These are phyloP conservation scores for Penicillium maclennaniae DNA, from an alignment of 495 filamentous ascomycete species.

Conservation along the genomic window DNA sequence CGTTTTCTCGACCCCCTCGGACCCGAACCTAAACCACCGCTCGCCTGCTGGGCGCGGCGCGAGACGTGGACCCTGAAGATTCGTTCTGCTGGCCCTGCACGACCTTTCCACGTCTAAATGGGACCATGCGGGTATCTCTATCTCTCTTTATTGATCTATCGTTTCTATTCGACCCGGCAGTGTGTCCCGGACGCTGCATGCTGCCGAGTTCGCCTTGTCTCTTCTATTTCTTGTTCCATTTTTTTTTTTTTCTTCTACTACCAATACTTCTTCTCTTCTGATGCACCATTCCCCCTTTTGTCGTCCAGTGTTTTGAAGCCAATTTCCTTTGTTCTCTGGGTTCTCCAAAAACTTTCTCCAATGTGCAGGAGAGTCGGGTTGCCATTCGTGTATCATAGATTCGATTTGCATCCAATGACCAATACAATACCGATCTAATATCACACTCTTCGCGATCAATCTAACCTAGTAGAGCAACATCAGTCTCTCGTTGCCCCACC, in stretches of 20 bases:
- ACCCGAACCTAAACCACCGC: constrained; percentile 13
- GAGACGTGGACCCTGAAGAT: constrained; percentile 19
- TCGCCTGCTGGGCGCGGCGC: constrained; percentile 18
- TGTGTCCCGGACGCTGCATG: constrained; percentile 13
- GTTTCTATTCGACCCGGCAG: constrained; percentile 15
- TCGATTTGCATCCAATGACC: constrained; percentile 30
- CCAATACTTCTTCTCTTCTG: constrained; percentile 12
- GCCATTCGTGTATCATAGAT: constrained; percentile 37
- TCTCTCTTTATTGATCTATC: constrained; percentile 23
- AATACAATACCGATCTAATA: constrained; percentile 26
- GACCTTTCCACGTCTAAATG: constrained; percentile 15
- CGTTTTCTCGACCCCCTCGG: constrained; percentile 17
- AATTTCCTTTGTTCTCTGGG: constrained; percentile 32
- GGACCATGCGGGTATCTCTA: constrained; percentile 6
- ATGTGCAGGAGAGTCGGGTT: constrained; percentile 22
- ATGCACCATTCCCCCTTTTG: constrained; percentile 24
- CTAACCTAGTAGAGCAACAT: too few species aligned
- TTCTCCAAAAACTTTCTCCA: constrained; percentile 22
- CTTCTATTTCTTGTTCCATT: constrained; percentile 25
- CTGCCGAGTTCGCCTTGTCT: constrained; percentile 26
- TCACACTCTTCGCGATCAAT: neutral
- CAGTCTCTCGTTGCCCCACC: too few species aligned
- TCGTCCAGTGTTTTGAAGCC: constrained; percentile 22
- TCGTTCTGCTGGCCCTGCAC: constrained; percentile 44
- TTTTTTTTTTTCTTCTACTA: constrained; percentile 13